phyloP scores from a whole-genome alignment of 129 eudicot genomes.

The Helianthus tuberosus region DNA sequence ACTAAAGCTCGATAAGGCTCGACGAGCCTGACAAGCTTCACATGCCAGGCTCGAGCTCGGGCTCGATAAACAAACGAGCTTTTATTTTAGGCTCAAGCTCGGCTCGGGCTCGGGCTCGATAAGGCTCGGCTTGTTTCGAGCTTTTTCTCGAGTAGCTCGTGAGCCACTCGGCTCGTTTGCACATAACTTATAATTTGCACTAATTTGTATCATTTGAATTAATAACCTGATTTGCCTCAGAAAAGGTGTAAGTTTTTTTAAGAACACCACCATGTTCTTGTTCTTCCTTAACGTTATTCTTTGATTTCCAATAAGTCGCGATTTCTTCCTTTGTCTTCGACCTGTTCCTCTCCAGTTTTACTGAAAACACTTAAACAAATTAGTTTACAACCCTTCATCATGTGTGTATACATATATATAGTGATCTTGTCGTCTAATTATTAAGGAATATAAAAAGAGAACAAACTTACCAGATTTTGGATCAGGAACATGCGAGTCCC shows the following conservation, averaged over 20 bases:
- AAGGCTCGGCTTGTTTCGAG: too few species aligned
- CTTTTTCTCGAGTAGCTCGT: too few species aligned
- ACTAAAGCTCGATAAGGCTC: too few species aligned
- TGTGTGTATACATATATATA: too few species aligned
- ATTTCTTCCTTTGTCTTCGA: conserved; percentile 69
- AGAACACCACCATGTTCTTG: conserved; percentile 35
- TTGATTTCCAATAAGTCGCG: conserved; percentile 61
- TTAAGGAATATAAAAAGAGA: neutral
- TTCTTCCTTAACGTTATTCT: conserved; percentile 50
- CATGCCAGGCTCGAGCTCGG: too few species aligned
- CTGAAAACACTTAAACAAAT: conserved; percentile 22
- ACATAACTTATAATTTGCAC: too few species aligned
- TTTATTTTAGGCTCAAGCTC: too few species aligned
- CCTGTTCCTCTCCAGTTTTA: conserved; percentile 46
- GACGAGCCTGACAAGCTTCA: too few species aligned
- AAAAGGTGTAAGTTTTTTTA: conserved; percentile 33
- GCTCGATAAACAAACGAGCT: too few species aligned
- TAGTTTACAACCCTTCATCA: too few species aligned
- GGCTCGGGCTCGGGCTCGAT: too few species aligned
- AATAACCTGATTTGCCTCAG: conserved; percentile 44
- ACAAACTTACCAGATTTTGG: conserved; percentile 44
- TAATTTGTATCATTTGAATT: neutral
- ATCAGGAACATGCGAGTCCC: conserved; percentile 66
- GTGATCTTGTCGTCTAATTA: neutral
- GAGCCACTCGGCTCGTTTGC: too few species aligned